phyloP scores from a whole-genome alignment of 106 monocot genomes.

The Dioscorea dumetorum region DNA sequence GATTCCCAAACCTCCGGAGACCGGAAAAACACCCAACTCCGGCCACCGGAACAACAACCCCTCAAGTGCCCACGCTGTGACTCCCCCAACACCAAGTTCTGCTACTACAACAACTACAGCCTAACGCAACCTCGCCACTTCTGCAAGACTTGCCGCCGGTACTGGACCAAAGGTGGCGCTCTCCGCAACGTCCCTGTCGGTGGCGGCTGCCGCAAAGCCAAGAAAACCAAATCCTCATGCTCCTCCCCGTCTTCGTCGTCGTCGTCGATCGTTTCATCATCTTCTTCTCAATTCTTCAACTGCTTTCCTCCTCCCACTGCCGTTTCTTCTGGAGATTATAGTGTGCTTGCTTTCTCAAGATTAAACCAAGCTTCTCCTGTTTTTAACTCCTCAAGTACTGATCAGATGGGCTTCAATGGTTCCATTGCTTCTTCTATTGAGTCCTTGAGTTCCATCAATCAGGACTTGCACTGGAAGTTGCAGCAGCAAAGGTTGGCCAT shows the following conservation, averaged over 20 bases:
- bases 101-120: slow-evolving; percentile 57
- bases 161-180: slow-evolving; percentile 41
- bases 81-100: slow-evolving; percentile 45
- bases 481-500: slow-evolving; percentile 47
- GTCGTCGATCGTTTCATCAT: not conserved
- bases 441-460: slow-evolving; percentile 42
- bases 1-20: not conserved
- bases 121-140: slow-evolving; percentile 36
- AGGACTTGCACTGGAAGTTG: slow-evolving; percentile 47
- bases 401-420: no score
- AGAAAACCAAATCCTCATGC: slow-evolving; percentile 18
- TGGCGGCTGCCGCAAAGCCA: slow-evolving; percentile 38
- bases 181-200: slow-evolving; percentile 42
- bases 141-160: slow-evolving; percentile 40
- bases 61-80: slow-evolving; percentile 36
- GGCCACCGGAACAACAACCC: slow-evolving; percentile 17
- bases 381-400: not conserved
- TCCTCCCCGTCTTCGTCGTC: not conserved
- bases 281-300: not conserved
- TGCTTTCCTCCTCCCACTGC: not conserved
- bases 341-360: slow-evolving; percentile 4
- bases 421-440: slow-evolving; percentile 33
- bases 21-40: not conserved
- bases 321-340: not conserved
- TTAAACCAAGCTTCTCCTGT: not conserved